Conservation (phyloP, 2,329 filamentous ascomycete genomes). For the Pezizomycotina sp. region DNA sequence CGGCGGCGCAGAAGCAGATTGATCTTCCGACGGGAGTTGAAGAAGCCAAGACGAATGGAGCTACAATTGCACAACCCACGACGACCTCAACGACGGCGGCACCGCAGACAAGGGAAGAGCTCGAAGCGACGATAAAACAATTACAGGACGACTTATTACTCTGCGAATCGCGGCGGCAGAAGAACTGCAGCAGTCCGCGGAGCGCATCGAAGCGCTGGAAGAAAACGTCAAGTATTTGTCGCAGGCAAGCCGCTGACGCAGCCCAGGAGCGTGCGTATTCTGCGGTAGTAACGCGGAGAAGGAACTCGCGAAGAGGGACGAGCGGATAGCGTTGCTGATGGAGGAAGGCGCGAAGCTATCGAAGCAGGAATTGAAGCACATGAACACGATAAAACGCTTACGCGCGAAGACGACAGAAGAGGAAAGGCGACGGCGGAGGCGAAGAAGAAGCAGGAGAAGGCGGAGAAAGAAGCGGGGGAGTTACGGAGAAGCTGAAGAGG, state of each 20-base stretch:
- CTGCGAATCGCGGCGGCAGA: conserved; percentile 51
- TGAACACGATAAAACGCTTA: conserved; percentile 68
- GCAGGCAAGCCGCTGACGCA: conserved; percentile 56
- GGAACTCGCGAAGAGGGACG: conserved; percentile 74
- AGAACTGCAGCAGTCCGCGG: conserved; percentile 67
- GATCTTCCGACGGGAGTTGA: conserved; percentile 17
- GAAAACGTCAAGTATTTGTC: conserved; percentile 80
- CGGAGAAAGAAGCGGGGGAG: conserved; percentile 35
- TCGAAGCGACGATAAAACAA: conserved; percentile 34
- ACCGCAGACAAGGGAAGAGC: conserved; percentile 25
- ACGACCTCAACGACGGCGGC: conserved; percentile 23
- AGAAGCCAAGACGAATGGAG: conserved; percentile 1
- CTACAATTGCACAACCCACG: not conserved
- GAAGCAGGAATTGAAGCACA: conserved; percentile 68
- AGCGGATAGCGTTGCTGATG: conserved; percentile 75
- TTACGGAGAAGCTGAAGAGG: conserved; percentile 36
- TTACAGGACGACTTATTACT: conserved; percentile 37
- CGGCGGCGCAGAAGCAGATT: conserved; percentile 15
- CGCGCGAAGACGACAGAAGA: conserved; percentile 47
- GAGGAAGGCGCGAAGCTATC: conserved; percentile 83
- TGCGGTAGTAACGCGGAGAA: conserved; percentile 55
- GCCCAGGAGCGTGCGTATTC: conserved; percentile 50
- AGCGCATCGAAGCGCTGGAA: conserved; percentile 81
- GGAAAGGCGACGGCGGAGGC: conserved; percentile 46
- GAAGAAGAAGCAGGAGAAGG: conserved; percentile 43